phyloP scores from a whole-genome alignment of 192 early-diverging fungal species.

The Mortierella antarctica region DNA sequence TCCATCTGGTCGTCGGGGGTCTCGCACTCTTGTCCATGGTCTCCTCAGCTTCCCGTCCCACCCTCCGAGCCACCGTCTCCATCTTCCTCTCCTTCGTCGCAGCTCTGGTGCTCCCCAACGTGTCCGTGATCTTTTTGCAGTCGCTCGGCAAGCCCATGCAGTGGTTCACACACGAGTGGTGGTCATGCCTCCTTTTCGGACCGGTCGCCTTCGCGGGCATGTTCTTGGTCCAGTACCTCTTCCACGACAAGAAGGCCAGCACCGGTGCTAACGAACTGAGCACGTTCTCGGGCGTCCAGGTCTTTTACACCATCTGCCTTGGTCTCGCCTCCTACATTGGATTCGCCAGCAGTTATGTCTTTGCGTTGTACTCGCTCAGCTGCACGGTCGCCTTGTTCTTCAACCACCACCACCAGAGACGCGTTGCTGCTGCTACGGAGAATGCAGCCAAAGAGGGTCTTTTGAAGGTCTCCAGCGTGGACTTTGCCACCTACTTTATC shows the following conservation, averaged over 20 bases:
- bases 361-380: conserved; percentile 55
- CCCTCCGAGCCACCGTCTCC: conserved; percentile 33
- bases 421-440: conserved; percentile 26
- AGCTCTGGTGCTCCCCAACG: conserved; percentile 40
- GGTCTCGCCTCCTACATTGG: conserved; percentile 53
- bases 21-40: conserved; percentile 32
- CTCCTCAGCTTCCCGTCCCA: conserved; percentile 31
- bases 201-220: conserved; percentile 61
- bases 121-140: conserved; percentile 39
- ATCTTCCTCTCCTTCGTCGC: conserved; percentile 50
- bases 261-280: conserved; percentile 43
- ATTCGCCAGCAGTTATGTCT: conserved; percentile 61
- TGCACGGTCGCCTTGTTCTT: conserved; percentile 30
- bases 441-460: conserved; percentile 4
- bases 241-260: conserved; percentile 47
- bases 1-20: conserved; percentile 57
- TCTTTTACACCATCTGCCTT: conserved; percentile 37
- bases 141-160: conserved; percentile 62
- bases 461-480: conserved; percentile 7
- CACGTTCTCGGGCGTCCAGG: conserved; percentile 34
- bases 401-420: conserved; percentile 37
- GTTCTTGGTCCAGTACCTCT: conserved; percentile 57
- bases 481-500: conserved; percentile 51
- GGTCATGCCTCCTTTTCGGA: conserved; percentile 62
- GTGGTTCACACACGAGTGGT: conserved; percentile 74